A percentile compares a stretch with the other conserved stretches of the same genome.
Conservation (phyloP, 768 basidiomycete genomes). For the Amanita inopinata region DNA sequence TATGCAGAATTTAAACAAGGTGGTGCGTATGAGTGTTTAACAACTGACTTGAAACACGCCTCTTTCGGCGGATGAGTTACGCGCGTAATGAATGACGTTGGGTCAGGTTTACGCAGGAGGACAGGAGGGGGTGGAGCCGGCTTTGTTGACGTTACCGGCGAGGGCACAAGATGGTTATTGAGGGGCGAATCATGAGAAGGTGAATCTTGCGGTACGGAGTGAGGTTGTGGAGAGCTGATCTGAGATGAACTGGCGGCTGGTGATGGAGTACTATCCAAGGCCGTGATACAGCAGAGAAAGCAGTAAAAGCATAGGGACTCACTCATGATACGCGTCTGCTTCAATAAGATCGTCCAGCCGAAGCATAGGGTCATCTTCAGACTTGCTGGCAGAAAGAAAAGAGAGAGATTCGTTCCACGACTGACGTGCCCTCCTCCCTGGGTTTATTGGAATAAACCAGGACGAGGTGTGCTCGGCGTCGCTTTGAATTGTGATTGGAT, state of each 20-base stretch:
- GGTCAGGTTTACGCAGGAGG: conserved; percentile 46
- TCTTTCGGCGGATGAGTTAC: conserved; percentile 69
- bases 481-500: conserved; percentile 39
- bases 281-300: conserved; percentile 14
- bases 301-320: conserved; percentile 19
- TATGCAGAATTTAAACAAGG: conserved; percentile 20
- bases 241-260: conserved; percentile 21
- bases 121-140: conserved; percentile 60
- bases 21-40: conserved; percentile 4
- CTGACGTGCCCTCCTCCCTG: conserved; percentile 29
- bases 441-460: conserved; percentile 46
- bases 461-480: conserved; percentile 39
- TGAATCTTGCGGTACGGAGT: conserved; percentile 7
- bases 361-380: conserved; percentile 48
- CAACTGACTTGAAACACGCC: conserved; percentile 62
- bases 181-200: conserved; percentile 17
- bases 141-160: conserved; percentile 41
- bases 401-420: conserved; percentile 35
- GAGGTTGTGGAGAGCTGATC: conserved; percentile 15
- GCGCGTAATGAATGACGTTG: conserved; percentile 37
- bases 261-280: conserved; percentile 30
- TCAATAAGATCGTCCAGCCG: conserved; percentile 66
- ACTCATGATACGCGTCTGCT: conserved; percentile 72
- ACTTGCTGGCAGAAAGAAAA: conserved; percentile 31
- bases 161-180: conserved; percentile 22